These are phyloP conservation scores for Lepidium africanum DNA, from an alignment of 345 rosid species.

Conservation along the genomic window DNA sequence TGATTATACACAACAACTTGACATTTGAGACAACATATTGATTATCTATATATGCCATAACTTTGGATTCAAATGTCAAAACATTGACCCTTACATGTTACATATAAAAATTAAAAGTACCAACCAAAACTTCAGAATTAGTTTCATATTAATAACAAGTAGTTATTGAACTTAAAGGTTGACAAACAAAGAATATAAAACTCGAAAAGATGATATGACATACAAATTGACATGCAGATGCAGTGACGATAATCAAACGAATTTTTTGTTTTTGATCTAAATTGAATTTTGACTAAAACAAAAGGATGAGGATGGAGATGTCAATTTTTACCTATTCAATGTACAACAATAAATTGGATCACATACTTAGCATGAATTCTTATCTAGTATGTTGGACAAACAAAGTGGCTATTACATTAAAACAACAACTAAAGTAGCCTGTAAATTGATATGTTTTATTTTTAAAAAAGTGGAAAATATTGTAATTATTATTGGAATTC, in stretches of 20 bases:
- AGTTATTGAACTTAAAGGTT: background rate
- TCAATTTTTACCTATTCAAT: slow-evolving; percentile 24
- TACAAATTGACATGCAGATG: slow-evolving; percentile 16
- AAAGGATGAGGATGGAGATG: slow-evolving; percentile 15
- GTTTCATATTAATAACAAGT: background rate
- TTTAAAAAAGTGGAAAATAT: slow-evolving; percentile 2
- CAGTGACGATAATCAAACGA: background rate
- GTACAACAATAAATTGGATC: slow-evolving; percentile 13
- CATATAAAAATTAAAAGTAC: background rate
- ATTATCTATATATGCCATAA: background rate
- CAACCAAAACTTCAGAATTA: background rate
- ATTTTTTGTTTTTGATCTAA: background rate
- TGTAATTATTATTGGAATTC: background rate
- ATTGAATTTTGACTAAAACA: background rate
- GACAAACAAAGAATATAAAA: background rate
- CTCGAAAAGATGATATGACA: background rate
- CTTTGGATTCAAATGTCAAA: background rate
- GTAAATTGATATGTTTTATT: background rate
- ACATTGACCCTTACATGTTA: slow-evolving; percentile 9
- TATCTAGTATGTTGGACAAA: slow-evolving; percentile 22
- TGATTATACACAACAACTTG: background rate
- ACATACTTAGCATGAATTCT: slow-evolving; percentile 23
- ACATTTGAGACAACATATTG: background rate
- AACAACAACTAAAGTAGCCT: slow-evolving; percentile 9
- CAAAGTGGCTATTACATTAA: slow-evolving; percentile 14